Evolutionary conservation across 2,329 filamentous ascomycete genomes (phyloP), one percentile per base, ranked within the genome.

Genomic region (Pseudogymnoascus sp.): DNA sequence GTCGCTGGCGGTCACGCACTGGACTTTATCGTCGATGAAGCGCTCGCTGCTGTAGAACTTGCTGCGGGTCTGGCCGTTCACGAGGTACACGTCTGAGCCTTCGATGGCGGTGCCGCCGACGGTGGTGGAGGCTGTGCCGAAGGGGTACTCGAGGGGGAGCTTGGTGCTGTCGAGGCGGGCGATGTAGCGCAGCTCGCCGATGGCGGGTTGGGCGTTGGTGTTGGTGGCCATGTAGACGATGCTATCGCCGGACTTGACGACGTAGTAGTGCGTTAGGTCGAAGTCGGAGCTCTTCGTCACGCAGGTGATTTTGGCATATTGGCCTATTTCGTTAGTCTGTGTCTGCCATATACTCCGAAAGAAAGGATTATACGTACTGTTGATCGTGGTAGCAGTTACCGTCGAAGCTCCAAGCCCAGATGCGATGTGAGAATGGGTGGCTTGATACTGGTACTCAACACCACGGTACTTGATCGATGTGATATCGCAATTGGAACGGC

Each of bases 1-100:
- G 12, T 55, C 45, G 63, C 75, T 76, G 21, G 81, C 80, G 63
- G 79, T 80, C 37, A 86, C 82, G 72, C 86, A 88, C 70, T 87
- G 85, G 27, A 81, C 78, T 48, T 82, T 76, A 67, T 87, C 85
- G 70, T 89, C 86, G 69, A 89, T 88, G 73, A 87, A 88, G n/a
- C 85, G 79, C 65, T 86, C 77, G 63, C 82, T 85, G 1, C 83
- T 87, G 74, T 86, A 89, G 76, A 88, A 89, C 72, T 89, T 89
- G 73, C 82, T 85, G 39, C 86, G 80, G 0, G 86, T 88, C 70
- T 88, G 76, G 21, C 84, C 82, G 65, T 77, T 73, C 48, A 88
- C 83, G 7, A 84, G 64, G 68, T 81, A 88, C 62, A 83, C 80
- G 63, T 84, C 82, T 0, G 77, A 80, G 42, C 79, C 85, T 70